Conservation (phyloP, 2,329 filamentous ascomycete genomes). For the Nigrospora sphaerica region DNA sequence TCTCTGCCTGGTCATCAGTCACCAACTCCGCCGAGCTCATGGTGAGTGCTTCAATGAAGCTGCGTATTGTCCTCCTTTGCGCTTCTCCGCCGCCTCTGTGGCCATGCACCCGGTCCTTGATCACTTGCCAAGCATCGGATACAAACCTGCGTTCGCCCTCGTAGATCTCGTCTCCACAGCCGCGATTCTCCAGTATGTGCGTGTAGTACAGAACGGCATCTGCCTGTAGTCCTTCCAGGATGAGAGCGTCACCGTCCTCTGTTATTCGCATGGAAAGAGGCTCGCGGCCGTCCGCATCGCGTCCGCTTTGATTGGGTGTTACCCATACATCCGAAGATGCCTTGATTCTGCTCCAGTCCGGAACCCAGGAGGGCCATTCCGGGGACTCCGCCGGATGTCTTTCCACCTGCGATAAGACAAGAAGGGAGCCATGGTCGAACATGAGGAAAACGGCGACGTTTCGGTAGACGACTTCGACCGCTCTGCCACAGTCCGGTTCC, state of each 20-base stretch:
- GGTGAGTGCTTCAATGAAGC: constrained; percentile 3
- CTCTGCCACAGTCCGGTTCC: constrained; percentile 5
- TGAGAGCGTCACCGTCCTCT: constrained; percentile 4
- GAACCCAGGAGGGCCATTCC: constrained; percentile 8
- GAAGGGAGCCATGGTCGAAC: not conserved
- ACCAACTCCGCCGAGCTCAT: not conserved
- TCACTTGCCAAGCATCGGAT: constrained; percentile 7
- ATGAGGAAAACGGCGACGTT: constrained; percentile 4
- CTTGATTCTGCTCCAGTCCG: constrained; percentile 6
- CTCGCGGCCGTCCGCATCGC: constrained; percentile 3
- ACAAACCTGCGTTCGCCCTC: constrained; percentile 10
- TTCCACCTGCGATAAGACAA: not conserved
- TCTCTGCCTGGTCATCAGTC: not conserved
- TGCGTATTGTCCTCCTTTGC: not conserved
- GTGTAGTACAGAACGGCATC: constrained; percentile 7
- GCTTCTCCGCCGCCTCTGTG: not conserved
- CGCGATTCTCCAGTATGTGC: constrained; percentile 9
- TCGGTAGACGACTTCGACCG: constrained; percentile 2
- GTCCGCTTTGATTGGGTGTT: constrained; percentile 1
- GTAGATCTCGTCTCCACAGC: constrained; percentile 7
- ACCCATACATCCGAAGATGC: constrained; percentile 7
- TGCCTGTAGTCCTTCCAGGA: constrained; percentile 6
- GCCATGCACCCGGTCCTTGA: not conserved
- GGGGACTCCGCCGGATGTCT: not conserved
- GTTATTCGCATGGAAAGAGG: constrained; percentile 1